Conservation (phyloP, 2,329 filamentous ascomycete genomes). For the Pseudohalonectria lignicola region DNA sequence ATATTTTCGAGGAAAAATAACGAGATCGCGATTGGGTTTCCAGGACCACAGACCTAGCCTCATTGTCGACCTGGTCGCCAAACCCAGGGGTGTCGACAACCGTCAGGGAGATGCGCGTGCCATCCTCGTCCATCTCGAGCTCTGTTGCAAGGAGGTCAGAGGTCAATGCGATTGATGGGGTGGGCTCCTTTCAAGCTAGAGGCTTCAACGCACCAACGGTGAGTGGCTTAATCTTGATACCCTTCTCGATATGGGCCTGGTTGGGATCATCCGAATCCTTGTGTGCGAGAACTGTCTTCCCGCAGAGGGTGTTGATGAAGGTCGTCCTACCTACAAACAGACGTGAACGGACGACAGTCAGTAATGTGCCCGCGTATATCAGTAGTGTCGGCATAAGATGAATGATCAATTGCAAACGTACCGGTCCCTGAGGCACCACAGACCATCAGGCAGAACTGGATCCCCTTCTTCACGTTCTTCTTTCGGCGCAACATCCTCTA, state of each 20-base stretch:
- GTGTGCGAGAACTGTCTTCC: slow-evolving; percentile 79
- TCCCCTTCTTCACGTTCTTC: slow-evolving; percentile 99
- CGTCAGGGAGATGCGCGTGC: slow-evolving; percentile 93
- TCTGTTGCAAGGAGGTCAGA: slow-evolving; percentile 39
- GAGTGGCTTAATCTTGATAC: slow-evolving; percentile 96
- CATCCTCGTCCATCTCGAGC: slow-evolving; percentile 94
- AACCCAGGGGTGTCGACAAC: slow-evolving; percentile 98
- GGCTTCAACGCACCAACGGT: slow-evolving; percentile 73
- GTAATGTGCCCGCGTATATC: too few relatives aligned
- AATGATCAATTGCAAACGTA: too few relatives aligned
- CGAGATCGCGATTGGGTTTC: too few relatives aligned
- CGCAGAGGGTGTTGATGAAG: slow-evolving; percentile 98
- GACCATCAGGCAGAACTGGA: slow-evolving; percentile 99
- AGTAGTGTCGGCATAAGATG: too few relatives aligned
- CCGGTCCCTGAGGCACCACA: slow-evolving; percentile 97
- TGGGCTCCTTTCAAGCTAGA: too few relatives aligned
- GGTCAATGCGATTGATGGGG: too few relatives aligned
- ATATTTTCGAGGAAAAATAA: too few relatives aligned
- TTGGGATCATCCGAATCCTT: slow-evolving; percentile 89
- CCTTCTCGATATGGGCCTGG: slow-evolving; percentile 86
- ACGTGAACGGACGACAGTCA: not conserved
- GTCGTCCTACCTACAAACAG: slow-evolving; percentile 70
- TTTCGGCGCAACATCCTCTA: slow-evolving; percentile 97
- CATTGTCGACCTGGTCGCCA: slow-evolving; percentile 98
- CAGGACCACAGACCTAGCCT: slow-evolving; percentile 82